Evolutionary conservation across 108 stramenopile genomes (phyloP).

Genomic region (Pseudonitzschia pungens): DNA sequence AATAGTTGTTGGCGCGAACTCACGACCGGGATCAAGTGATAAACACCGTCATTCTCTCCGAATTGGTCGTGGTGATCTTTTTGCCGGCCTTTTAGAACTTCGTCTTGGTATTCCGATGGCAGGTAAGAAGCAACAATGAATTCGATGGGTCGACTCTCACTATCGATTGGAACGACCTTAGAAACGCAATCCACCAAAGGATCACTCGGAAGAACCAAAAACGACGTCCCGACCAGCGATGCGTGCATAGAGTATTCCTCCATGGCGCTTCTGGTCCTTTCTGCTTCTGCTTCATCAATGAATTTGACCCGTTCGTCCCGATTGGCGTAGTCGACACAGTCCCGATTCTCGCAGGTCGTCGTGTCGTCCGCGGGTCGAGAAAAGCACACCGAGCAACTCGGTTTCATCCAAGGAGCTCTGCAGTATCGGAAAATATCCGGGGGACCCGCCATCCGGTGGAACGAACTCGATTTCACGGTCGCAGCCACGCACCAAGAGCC

Average conservation of each 20-base stretch:
- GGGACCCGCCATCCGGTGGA: conserved; percentile 14
- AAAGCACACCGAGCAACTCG: conserved; percentile 22
- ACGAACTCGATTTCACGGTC: background rate
- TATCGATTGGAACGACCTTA: conserved; percentile 7
- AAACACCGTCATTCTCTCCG: conserved; percentile 30
- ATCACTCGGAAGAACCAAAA: conserved; percentile 42
- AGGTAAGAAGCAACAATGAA: conserved; percentile 44
- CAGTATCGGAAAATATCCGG: conserved; percentile 16
- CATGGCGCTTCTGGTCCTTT: conserved; percentile 5
- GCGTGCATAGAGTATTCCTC: conserved; percentile 29
- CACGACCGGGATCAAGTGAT: conserved; percentile 37
- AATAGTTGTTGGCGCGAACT: conserved; percentile 18
- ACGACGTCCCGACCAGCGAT: conserved; percentile 43
- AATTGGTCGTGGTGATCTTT: conserved; percentile 8
- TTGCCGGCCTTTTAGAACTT: conserved; percentile 6
- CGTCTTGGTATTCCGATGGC: conserved; percentile 20
- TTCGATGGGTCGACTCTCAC: conserved; percentile 26
- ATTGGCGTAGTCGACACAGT: background rate
- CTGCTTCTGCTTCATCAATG: background rate
- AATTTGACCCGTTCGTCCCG: conserved; percentile 1
- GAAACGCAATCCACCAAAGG: conserved; percentile 26
- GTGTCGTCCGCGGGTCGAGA: conserved; percentile 13
- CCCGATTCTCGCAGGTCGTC: conserved; percentile 11
- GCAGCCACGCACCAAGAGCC: conserved; percentile 34
- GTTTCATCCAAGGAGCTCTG: conserved; percentile 25